Evolutionary conservation across 306 rosid species (phyloP).

Genomic region (barrel medic (Medicago truncatula)): DNA sequence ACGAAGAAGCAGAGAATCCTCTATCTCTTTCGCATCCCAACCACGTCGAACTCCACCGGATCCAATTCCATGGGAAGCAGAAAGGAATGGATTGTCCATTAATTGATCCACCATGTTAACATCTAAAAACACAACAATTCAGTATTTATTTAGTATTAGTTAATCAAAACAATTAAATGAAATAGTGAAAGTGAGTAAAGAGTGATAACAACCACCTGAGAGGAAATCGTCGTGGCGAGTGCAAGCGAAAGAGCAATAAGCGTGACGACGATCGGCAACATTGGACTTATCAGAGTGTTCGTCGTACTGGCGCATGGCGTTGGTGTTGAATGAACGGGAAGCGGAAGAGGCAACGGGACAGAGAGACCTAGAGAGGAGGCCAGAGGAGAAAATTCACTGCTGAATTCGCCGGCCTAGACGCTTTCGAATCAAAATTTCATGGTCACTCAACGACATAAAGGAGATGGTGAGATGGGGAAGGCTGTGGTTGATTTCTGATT

Average conservation of each 20-base stretch:
- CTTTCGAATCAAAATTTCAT: too few relatives aligned
- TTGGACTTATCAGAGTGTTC: too few relatives aligned
- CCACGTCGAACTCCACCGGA: conserved; percentile 66
- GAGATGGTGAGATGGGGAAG: too few relatives aligned
- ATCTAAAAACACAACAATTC: too few relatives aligned
- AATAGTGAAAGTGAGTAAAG: too few relatives aligned
- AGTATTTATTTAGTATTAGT: too few relatives aligned
- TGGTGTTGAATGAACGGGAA: conserved; percentile 56
- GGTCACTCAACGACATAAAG: too few relatives aligned
- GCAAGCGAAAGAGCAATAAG: too few relatives aligned
- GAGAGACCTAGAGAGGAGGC: conserved; percentile 22
- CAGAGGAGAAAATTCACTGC: conserved; percentile 39
- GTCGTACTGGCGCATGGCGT: conserved; percentile 43
- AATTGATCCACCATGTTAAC: too few relatives aligned
- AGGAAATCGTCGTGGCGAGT: conserved; percentile 40
- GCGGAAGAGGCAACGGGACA: conserved; percentile 31
- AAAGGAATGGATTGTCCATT: conserved; percentile 56
- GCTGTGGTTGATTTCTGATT: too few relatives aligned
- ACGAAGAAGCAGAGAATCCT: conserved; percentile 55
- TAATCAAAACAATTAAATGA: background rate
- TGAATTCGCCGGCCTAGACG: too few relatives aligned
- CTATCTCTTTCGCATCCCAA: conserved; percentile 70
- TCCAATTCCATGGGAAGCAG: conserved; percentile 58
- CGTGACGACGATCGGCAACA: too few relatives aligned
- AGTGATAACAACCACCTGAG: conserved; percentile 51